Percentiles rank a stretch among this genome's conserved stretches.
These are phyloP conservation scores for Fonsecaea pedrosoi DNA, from an alignment of 2,329 filamentous ascomycete species.

Conservation along the genomic window DNA sequence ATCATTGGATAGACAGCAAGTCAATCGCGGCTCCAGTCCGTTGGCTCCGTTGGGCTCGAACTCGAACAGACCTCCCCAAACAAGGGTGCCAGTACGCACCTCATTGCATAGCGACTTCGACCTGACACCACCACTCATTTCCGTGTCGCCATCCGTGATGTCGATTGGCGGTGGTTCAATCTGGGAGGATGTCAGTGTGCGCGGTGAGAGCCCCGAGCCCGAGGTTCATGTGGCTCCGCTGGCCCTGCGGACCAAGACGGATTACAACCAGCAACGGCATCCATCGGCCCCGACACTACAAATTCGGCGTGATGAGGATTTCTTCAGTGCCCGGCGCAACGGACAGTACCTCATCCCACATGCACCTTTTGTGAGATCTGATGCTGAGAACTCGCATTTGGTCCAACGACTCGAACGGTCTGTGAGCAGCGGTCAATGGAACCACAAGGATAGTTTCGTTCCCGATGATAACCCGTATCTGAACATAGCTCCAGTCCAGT, in stretches of 20 bases:
- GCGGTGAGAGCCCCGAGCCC: conserved; percentile 31
- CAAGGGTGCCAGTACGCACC: neutral
- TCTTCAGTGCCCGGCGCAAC: neutral
- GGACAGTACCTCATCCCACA: neutral
- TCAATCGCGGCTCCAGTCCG: conserved; percentile 29
- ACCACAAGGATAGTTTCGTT: conserved; percentile 3
- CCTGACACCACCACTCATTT: conserved; percentile 12
- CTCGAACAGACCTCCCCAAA: neutral
- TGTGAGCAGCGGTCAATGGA: conserved; percentile 25
- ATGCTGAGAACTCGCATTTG: conserved; percentile 17
- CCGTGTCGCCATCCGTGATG: conserved; percentile 24
- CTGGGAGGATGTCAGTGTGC: conserved; percentile 48
- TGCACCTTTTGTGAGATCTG: neutral
- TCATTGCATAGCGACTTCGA: neutral
- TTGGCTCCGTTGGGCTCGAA: conserved; percentile 4
- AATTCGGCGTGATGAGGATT: neutral
- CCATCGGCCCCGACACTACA: conserved; percentile 4
- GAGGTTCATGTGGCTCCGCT: conserved; percentile 15
- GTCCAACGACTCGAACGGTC: conserved; percentile 29
- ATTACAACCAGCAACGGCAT: conserved; percentile 4
- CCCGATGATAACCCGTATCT: neutral
- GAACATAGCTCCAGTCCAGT: neutral
- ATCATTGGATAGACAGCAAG: conserved; percentile 21
- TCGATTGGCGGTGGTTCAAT: conserved; percentile 44
- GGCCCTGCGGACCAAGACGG: conserved; percentile 1